Evolutionary conservation across 2,329 filamentous ascomycete species (phyloP), one percentile per base, ranked within the genome.

Genomic region (Botrytis byssoidea): DNA sequence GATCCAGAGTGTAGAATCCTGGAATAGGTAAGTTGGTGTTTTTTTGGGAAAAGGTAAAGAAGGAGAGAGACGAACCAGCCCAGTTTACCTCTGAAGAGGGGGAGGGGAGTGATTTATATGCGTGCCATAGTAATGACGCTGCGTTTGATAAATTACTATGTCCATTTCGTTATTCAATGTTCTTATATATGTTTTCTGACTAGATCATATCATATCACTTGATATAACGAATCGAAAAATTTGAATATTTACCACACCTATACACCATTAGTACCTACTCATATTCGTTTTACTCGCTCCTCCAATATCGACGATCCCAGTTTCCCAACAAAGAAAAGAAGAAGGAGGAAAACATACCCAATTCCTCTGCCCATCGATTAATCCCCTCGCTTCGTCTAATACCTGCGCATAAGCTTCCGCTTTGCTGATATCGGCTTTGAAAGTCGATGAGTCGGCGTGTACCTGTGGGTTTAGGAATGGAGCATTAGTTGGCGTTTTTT

Each of bases 361-460:
- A 80, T 95, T 95, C 69, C 90, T 86, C 81, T 95, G 93, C 10
- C 87, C 92, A 37, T 90, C 87, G 77, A 94, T 90, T 1, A 96
- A 84, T 1, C 89, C 89, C 75, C 88, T 86, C 0, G 91, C 90
- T 80, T 94, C 91, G 70, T 91, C 85, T 20, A 94, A 83, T 2
- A 95, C 89, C 79, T 95, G 92, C 76, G 88, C 86, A 77, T 95
- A 95, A 37, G 91, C 92, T 75, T 93, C 89, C 74, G 88, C 85
- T 82, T 95, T 95, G 71, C 86, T 89, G 74, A 93, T 82, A 76
- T 88, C 89, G 22, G 86, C 80, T 67, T 85, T 86, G 82, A 95
- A 95, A 79, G 89, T 93, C 70, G 92, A 93, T 4, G 92, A 89
- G 80, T 95, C 92, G 70, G 93, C 93, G 83, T 95, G 93, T 35